Percentiles rank a stretch among this genome's conserved stretches.
These are phyloP conservation scores for Kalmanozyma brasiliensis DNA, from an alignment of 1,284 basidiomycete species.

Conservation along the genomic window DNA sequence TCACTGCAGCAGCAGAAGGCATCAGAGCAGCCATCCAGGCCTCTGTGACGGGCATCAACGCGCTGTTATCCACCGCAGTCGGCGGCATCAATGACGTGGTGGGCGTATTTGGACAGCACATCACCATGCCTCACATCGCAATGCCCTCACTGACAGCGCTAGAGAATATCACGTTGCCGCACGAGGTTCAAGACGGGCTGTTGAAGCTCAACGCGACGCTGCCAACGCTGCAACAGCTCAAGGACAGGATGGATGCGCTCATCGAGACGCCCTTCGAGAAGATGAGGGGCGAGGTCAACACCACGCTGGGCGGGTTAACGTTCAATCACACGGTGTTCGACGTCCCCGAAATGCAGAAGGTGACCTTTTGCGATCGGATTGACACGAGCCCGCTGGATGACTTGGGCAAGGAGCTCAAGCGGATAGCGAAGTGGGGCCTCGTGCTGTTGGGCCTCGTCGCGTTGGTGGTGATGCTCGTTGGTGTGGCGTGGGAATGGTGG, in stretches of 20 bases:
- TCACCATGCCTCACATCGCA: conserved; percentile 38
- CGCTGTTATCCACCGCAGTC: conserved; percentile 36
- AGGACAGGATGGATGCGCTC: conserved; percentile 75
- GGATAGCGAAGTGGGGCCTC: conserved; percentile 28
- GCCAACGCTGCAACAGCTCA: conserved; percentile 81
- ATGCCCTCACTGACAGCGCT: conserved; percentile 72
- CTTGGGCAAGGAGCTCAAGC: conserved; percentile 34
- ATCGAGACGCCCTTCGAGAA: conserved; percentile 54
- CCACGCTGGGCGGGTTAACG: conserved; percentile 36
- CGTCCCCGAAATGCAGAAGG: conserved; percentile 32
- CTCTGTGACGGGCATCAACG: conserved; percentile 43
- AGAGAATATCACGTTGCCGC: conserved; percentile 82
- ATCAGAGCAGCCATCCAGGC: conserved; percentile 78
- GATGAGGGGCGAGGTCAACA: conserved; percentile 49
- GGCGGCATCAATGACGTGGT: conserved; percentile 49
- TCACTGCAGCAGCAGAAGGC: conserved; percentile 77
- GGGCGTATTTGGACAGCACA: conserved; percentile 40
- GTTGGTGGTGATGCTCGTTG: conserved; percentile 34
- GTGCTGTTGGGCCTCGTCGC: conserved; percentile 28
- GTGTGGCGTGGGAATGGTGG: conserved; percentile 45
- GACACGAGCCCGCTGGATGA: conserved; percentile 50
- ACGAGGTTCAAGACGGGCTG: conserved; percentile 79
- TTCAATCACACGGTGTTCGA: conserved; percentile 48
- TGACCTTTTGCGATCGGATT: conserved; percentile 49
- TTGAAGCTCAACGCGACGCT: conserved; percentile 81